Conservation (phyloP, 257 asterid species). For the Lithospermum erythrorhizon region DNA sequence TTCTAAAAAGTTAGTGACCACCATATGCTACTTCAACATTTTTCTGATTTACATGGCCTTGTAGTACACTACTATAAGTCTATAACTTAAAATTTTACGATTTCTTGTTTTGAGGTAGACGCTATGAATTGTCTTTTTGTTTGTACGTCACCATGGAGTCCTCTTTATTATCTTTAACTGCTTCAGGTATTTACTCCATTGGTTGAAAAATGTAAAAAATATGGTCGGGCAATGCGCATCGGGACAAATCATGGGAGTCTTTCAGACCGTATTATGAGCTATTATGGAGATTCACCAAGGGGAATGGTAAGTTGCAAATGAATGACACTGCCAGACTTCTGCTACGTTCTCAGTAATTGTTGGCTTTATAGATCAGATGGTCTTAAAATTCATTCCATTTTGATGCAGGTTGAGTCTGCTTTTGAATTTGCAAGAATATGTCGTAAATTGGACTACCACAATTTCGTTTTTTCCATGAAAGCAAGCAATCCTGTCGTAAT, state of each 20-base stretch:
- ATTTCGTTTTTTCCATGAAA: constrained; percentile 95
- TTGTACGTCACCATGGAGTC: neutral
- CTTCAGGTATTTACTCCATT: constrained; percentile 83
- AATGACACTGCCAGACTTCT: constrained; percentile 5
- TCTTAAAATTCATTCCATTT: constrained; percentile 8
- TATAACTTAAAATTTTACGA: too few relatives aligned
- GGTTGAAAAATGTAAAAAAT: constrained; percentile 92
- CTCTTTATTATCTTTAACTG: constrained; percentile 7
- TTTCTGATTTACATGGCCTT: too few relatives aligned
- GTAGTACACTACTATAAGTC: too few relatives aligned
- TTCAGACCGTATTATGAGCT: constrained; percentile 98
- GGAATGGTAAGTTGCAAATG: constrained; percentile 67
- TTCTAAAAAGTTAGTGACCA: too few relatives aligned
- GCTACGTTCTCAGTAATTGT: neutral
- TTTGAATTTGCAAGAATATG: constrained; percentile 95
- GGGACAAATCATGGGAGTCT: constrained; percentile 99
- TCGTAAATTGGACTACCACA: constrained; percentile 86
- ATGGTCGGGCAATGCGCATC: constrained; percentile 94
- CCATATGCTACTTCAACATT: too few relatives aligned
- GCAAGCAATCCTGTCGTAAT: constrained; percentile 97
- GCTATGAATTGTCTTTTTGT: neutral
- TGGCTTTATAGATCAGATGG: constrained; percentile 2
- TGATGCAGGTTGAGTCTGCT: constrained; percentile 90
- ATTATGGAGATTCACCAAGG: constrained; percentile 94
- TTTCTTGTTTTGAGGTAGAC: neutral